A percentile compares a stretch with the other conserved stretches of the same genome.
These are phyloP conservation scores for Dendrothele bispora DNA, from an alignment of 768 basidiomycete genomes.

Conservation along the genomic window DNA sequence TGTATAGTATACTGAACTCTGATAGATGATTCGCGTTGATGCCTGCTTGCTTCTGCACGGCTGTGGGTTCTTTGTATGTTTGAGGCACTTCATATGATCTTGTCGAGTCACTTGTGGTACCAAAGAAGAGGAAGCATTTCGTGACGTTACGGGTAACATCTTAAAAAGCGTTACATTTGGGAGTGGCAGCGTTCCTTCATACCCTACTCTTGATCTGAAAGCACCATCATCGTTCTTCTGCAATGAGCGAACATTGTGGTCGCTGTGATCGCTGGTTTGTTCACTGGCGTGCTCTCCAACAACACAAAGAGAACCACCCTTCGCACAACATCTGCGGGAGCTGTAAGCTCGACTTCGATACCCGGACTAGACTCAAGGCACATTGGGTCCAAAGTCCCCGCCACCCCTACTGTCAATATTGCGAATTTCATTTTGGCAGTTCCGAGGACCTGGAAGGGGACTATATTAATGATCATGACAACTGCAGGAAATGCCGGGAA, in stretches of 20 bases:
- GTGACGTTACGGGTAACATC: too few relatives aligned
- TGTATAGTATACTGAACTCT: too few relatives aligned
- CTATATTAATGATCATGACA: constrained; percentile 36
- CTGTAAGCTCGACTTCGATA: constrained; percentile 47
- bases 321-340: constrained; percentile 44
- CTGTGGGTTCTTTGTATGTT: too few relatives aligned
- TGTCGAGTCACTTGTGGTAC: too few relatives aligned
- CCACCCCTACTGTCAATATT: constrained; percentile 55
- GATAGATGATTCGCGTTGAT: too few relatives aligned
- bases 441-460: constrained; percentile 37
- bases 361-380: constrained; percentile 36
- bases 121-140: too few relatives aligned
- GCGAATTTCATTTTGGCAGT: constrained; percentile 42
- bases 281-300: constrained; percentile 22
- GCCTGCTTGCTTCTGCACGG: too few relatives aligned
- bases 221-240: too few relatives aligned
- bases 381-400: constrained; percentile 51
- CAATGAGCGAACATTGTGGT: constrained; percentile 32
- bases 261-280: constrained; percentile 40
- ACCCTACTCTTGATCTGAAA: too few relatives aligned
- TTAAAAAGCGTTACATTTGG: too few relatives aligned
- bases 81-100: too few relatives aligned
- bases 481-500: constrained; percentile 40
- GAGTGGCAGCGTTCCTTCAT: too few relatives aligned
- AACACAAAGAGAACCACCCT: constrained; percentile 35